phyloP scores from a whole-genome alignment of 495 filamentous ascomycete species.

The Xylaria castorea region DNA sequence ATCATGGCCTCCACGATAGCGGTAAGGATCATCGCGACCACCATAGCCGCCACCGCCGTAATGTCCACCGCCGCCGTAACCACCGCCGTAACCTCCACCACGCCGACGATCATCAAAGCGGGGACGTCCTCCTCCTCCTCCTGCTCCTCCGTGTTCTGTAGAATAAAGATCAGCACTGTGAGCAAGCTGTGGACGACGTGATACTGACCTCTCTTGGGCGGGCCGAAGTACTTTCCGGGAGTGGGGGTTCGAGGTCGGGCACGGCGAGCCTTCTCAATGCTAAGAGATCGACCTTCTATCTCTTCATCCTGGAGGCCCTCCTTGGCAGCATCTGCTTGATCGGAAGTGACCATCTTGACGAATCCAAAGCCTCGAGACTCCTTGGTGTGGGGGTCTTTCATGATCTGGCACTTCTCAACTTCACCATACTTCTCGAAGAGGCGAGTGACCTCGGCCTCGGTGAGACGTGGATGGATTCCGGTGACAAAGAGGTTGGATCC shows the following conservation, averaged over 20 bases:
- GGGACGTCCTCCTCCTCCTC: too few relatives aligned
- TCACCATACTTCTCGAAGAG: slow-evolving; percentile 98
- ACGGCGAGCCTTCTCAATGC: slow-evolving; percentile 98
- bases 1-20: slow-evolving; percentile 58
- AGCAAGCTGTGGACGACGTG: not conserved
- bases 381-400: slow-evolving; percentile 97
- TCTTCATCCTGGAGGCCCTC: slow-evolving; percentile 94
- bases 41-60: slow-evolving; percentile 57
- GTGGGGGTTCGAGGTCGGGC: slow-evolving; percentile 93
- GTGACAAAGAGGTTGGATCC: slow-evolving; percentile 99
- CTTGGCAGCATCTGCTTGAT: slow-evolving; percentile 95
- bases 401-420: slow-evolving; percentile 99
- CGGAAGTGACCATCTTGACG: slow-evolving; percentile 95
- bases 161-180: not conserved
- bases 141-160: slow-evolving; percentile 24
- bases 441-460: slow-evolving; percentile 87
- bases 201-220: slow-evolving; percentile 91
- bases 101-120: slow-evolving; percentile 58
- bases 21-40: slow-evolving; percentile 64
- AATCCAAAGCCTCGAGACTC: slow-evolving; percentile 99
- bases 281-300: slow-evolving; percentile 93
- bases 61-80: slow-evolving; percentile 53
- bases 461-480: slow-evolving; percentile 93
- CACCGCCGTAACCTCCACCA: slow-evolving; percentile 59
- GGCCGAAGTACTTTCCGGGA: slow-evolving; percentile 98